These are phyloP conservation scores for Cercospora zeae-maydis DNA, from an alignment of 2,329 filamentous ascomycete genomes.

Conservation along the genomic window DNA sequence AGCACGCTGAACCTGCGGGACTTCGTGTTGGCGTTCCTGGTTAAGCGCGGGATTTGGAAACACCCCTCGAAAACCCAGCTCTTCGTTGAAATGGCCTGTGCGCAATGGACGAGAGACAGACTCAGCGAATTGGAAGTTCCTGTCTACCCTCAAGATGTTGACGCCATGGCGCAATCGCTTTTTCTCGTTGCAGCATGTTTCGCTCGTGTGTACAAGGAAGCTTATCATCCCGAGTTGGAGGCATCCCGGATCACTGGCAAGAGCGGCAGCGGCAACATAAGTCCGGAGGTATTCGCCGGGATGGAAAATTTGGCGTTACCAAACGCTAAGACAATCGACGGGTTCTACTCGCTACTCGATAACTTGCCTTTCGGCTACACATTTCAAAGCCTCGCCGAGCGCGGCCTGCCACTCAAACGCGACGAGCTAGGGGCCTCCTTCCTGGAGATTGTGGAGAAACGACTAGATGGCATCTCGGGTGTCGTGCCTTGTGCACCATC, in stretches of 20 bases:
- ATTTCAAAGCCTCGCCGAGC: not conserved
- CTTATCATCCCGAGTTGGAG: not conserved
- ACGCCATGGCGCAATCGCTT: not conserved
- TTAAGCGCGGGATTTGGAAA: not conserved
- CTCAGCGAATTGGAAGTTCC: not conserved
- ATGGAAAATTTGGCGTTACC: not conserved
- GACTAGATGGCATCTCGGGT: not conserved
- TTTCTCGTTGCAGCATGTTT: not conserved
- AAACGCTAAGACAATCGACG: not conserved
- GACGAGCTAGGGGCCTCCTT: not conserved
- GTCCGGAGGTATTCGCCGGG: no score
- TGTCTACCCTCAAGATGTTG: not conserved
- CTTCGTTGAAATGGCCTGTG: not conserved
- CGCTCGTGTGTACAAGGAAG: not conserved
- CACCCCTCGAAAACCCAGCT: not conserved
- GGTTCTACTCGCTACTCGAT: not conserved
- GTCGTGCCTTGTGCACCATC: not conserved
- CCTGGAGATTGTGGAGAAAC: not conserved
- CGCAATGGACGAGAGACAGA: not conserved
- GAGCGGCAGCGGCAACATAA: not conserved
- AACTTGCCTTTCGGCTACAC: not conserved
- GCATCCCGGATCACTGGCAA: not conserved
- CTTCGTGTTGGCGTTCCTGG: not conserved
- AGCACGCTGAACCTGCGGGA: not conserved
- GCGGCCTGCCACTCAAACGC: not conserved